Base-by-base conservation (phyloP, 805 yeast species). In the Candida sanyiensis region DNA sequence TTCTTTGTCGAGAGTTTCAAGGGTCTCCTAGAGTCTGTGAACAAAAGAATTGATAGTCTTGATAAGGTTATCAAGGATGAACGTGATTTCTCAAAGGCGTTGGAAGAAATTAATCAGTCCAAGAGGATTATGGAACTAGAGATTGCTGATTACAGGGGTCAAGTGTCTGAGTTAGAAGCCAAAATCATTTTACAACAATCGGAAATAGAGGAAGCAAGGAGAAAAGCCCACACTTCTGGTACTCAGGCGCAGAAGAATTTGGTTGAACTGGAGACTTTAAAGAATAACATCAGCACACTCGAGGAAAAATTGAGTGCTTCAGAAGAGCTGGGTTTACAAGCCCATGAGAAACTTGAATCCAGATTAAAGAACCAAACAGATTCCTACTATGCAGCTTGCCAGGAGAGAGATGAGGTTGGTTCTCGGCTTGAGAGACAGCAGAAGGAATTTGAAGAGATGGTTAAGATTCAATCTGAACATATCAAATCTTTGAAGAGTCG, bases 301-400 rank as follows among this genome's bases (percentile, higher is more conserved):
- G n/a, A n/a, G n/a, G n/a, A n/a, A n/a, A n/a, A n/a, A n/a, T n/a
- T n/a, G n/a, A n/a, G n/a, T n/a, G n/a, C n/a, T n/a, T n/a, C n/a
- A n/a, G n/a, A n/a, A n/a, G n/a, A n/a, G n/a, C n/a, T n/a, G n/a
- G n/a, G n/a, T n/a, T n/a, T n/a, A n/a, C n/a, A n/a, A n/a, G n/a
- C n/a, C n/a, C n/a, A n/a, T n/a, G n/a, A n/a, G n/a, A n/a, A n/a
- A n/a, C n/a, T n/a, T n/a, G n/a, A n/a, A n/a, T n/a, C n/a, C n/a
- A n/a, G n/a, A n/a, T 29, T 66, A 15, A 50, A 58, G 16, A 58
- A 66, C 1, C 69, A 65, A 43, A 48, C 48, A 15, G 65, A 62
- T 19, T 52, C 64, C 4, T 46, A 57, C 26, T 54, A 55, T 18
- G 49, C 62, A 13, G 47, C 61, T 1, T 42, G 46, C 6, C 49